Evolutionary conservation across 768 basidiomycete species (phyloP), one percentile per base, ranked within the genome.

Genomic region (Termitomyces sp.): DNA sequence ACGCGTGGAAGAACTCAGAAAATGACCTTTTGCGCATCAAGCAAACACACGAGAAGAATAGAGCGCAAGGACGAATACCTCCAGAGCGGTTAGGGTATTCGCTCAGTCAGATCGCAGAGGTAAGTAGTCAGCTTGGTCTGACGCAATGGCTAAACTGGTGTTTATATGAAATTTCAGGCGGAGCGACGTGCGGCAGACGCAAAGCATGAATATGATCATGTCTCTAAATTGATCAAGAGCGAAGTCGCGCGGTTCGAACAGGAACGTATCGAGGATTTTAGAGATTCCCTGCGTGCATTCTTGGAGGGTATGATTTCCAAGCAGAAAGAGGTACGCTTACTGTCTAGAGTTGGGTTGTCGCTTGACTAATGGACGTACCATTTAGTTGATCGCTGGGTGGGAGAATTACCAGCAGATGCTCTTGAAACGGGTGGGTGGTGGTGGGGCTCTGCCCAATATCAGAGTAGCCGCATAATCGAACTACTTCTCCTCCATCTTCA

Each of bases 241-340:
- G 97, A 99, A 71, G 83, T 94, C 59, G 84, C 83, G 5, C 77
- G 96, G 42, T 98, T 98, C 65, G 96, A 99, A 71, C 82, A 85
- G 65, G 96, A 97, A 70, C 82, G 95, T 42, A 80, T 98, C 24
- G 89, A 92, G 46, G 96, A 98, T 67, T 97, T 98, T 70, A 95
- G 94, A 70, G 76, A 80, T 43, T 79, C 87, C 2, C 68, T 99
- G 60, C 88, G 92, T 68, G 78, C 78, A 3, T 94, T 93, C 69
- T 72, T 98, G 52, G 88, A 93, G 42, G 90, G 88, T 5, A 90
- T 96, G 88, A 87, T 95, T 47, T 69, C 77, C 4, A 77, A 85
- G 51, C 95, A 99, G 73, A 91, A 87, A 67, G 83, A 88, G 77
- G 86, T 86, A 32, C 53, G 79, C 63, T 30, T 12, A 19, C 9